Base-by-base conservation (phyloP, 345 rosid species). In the Eucalyptus rudis region DNA sequence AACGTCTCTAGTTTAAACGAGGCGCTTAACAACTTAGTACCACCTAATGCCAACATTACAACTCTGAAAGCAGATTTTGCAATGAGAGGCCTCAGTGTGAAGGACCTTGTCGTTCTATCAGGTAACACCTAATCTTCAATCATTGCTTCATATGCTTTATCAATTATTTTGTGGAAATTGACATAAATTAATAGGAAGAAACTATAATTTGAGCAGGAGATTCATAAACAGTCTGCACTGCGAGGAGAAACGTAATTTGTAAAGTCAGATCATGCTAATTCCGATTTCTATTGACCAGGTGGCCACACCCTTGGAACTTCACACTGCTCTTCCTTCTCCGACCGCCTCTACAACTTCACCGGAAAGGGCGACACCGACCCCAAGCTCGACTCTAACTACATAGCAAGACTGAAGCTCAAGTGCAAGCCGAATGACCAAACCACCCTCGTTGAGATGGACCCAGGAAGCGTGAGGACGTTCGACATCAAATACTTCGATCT, bases 341-440 rank as follows among this genome's bases (percentile, higher is more conserved):
- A 86, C 76, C 91, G 96, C 49, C 95, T 96, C 20, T 94, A 94
- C 95, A 95, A 95, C 89, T 96, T 95, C 92, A 95, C 95, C 8
- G 97, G 97, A 36, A 94, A 91, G 50, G 93, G 96, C 5, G 95
- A 92, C 49, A 45, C 91, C 12, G 98, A 96, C 49, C 96, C 96
- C 10, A 81, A 58, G 27, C 85, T 96, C 56, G 95, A 95, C 86
- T 86, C 93, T 3, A 89, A 91, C 56, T 92, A 91, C 66, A 85
- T 93, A 15, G 51, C 54, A 3, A 87, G 12, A 16, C 87, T 95
- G 29, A 92, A 90, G 89, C 16, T 4, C 15, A 94, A 80, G 89
- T 95, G 97, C 91, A 91, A 89, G 88, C 95, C 88, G 0, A 90
- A 90, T 10, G 97, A 95, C 87, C 88, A 52, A 14, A 94, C 86